Evolutionary conservation across 129 eudicot genomes (phyloP).

Genomic region (Glebionis coronaria): DNA sequence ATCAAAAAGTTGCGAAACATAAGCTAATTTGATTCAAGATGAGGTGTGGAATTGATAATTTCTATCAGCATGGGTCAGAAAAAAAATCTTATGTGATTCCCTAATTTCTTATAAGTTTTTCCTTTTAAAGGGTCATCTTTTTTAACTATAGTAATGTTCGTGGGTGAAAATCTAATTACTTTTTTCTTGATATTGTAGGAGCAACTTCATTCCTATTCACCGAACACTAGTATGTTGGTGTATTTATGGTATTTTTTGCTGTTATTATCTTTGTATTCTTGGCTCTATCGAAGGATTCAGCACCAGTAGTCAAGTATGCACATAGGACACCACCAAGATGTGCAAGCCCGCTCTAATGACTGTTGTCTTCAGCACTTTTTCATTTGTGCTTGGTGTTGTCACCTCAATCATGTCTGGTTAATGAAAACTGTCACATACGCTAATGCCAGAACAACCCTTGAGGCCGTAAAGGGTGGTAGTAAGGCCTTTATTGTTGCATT

Average conservation of each 20-base stretch:
- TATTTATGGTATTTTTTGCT: conserved; percentile 87
- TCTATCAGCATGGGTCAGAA: no score
- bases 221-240: conserved; percentile 79
- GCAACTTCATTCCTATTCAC: conserved; percentile 86
- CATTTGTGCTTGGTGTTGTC: conserved; percentile 82
- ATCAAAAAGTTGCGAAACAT: background rate
- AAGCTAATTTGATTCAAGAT: background rate
- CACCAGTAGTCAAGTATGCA: conserved; percentile 58
- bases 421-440: conserved; percentile 95
- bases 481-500: conserved; percentile 86
- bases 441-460: conserved; percentile 87
- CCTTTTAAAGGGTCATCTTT: conserved; percentile 1
- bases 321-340: conserved; percentile 55
- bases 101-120: no score
- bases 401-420: conserved; percentile 79
- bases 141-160: background rate
- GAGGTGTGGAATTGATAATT: background rate
- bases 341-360: conserved; percentile 95
- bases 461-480: conserved; percentile 89
- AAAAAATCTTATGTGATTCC: no score
- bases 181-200: conserved; percentile 38
- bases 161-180: background rate
- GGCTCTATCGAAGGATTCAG: conserved; percentile 94
- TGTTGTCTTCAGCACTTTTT: conserved; percentile 76
- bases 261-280: conserved; percentile 67